Evolutionary conservation across 768 basidiomycete species (phyloP).

Genomic region (Suillus lakei): DNA sequence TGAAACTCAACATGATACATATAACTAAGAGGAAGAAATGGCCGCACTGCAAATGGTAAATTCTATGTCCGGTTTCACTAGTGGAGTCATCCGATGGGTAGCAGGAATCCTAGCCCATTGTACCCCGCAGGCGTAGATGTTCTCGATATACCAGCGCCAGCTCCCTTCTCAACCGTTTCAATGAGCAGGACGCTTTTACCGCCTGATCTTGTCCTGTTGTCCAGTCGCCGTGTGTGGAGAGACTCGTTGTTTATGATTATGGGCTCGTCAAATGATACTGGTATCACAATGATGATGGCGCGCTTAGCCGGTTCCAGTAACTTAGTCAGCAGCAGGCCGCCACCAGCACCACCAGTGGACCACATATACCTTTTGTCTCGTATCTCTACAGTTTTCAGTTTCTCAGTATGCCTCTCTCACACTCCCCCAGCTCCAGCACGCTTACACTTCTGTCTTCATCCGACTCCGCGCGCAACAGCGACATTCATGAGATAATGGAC

Average conservation of each 20-base stretch:
- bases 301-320: no score
- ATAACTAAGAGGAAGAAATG: not conserved
- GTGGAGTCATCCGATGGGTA: slow-evolving; percentile 12
- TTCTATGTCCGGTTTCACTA: not conserved
- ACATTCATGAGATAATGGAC: not conserved
- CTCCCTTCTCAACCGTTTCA: slow-evolving; percentile 48
- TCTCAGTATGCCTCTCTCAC: no score
- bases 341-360: no score
- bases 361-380: no score
- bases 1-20: not conserved
- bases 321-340: no score
- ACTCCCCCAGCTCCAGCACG: not conserved
- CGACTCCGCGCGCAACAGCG: not conserved
- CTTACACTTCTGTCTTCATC: not conserved
- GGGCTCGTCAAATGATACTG: slow-evolving; percentile 34
- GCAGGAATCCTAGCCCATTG: slow-evolving; percentile 28
- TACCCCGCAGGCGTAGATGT: slow-evolving; percentile 43
- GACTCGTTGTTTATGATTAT: slow-evolving; percentile 37
- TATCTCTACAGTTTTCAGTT: not conserved
- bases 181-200: slow-evolving; percentile 38
- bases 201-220: slow-evolving; percentile 40
- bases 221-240: slow-evolving; percentile 37
- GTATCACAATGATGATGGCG: slow-evolving; percentile 33
- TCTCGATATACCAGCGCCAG: slow-evolving; percentile 62
- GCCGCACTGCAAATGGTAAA: not conserved